Conservation (phyloP, 805 yeast species). For the Saccharomyces mikatae region DNA sequence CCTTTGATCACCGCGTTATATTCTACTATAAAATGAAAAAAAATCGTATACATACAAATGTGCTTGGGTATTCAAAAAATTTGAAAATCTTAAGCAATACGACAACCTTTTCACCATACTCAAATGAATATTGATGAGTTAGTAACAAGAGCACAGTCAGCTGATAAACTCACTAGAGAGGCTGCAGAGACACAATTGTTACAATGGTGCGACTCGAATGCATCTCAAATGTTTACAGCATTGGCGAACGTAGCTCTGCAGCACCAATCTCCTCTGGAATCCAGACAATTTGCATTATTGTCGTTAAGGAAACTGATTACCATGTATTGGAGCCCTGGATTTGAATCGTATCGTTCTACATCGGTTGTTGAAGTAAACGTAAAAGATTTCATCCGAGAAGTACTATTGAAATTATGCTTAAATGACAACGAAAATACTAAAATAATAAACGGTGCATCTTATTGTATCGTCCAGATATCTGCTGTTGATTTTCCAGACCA, state of each 20-base stretch:
- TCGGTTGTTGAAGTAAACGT: constrained; percentile 43
- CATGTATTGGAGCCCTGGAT: constrained; percentile 75
- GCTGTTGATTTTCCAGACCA: constrained; percentile 91
- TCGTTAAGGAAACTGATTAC: constrained; percentile 64
- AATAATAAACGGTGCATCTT: constrained; percentile 58
- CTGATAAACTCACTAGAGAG: constrained; percentile 46
- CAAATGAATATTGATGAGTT: constrained; percentile 11
- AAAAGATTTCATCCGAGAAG: constrained; percentile 44
- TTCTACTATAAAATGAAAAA: background rate
- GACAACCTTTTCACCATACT: background rate
- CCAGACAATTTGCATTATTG: constrained; percentile 57
- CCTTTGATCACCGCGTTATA: background rate
- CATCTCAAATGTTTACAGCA: constrained; percentile 38
- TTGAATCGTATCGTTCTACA: constrained; percentile 63
- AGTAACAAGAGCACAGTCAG: constrained; percentile 29
- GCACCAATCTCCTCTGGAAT: constrained; percentile 24
- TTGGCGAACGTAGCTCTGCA: constrained; percentile 38
- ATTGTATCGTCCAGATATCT: constrained; percentile 75
- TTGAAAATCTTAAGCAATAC: background rate
- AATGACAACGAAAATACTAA: constrained; percentile 45
- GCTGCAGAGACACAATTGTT: constrained; percentile 46
- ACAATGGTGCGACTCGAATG: constrained; percentile 37
- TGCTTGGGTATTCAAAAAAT: background rate
- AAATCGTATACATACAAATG: background rate
- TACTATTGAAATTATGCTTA: constrained; percentile 39